A percentile compares a stretch with the other conserved stretches of the same genome.
These are phyloP conservation scores for Fragaria nilgerrensis DNA, from an alignment of 306 rosid genomes.

Conservation along the genomic window DNA sequence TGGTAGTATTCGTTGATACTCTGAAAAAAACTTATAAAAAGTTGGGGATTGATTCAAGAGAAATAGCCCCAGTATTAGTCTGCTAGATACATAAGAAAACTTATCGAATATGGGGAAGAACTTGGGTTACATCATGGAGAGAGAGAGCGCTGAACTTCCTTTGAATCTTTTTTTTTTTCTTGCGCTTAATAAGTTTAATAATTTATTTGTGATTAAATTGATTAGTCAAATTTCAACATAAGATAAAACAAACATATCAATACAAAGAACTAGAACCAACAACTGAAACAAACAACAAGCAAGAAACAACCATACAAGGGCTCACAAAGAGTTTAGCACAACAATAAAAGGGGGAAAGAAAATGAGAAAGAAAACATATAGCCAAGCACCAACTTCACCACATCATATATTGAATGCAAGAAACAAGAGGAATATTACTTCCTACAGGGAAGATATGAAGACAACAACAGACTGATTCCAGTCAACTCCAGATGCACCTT, in stretches of 20 bases:
- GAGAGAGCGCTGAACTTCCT: too few relatives aligned
- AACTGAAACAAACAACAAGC: neutral
- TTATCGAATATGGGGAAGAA: too few relatives aligned
- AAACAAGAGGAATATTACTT: neutral
- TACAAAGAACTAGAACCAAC: neutral
- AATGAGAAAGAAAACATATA: neutral
- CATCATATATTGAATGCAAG: neutral
- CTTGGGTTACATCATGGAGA: too few relatives aligned
- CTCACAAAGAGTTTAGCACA: neutral
- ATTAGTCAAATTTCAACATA: slow-evolving; percentile 18
- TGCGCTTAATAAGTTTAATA: too few relatives aligned
- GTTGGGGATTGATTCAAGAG: too few relatives aligned
- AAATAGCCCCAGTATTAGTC: too few relatives aligned
- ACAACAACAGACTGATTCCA: neutral
- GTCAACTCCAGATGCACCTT: neutral
- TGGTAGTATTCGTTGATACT: too few relatives aligned
- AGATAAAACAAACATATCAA: slow-evolving; percentile 8
- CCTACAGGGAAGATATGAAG: neutral
- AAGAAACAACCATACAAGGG: neutral
- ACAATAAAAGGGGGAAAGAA: neutral
- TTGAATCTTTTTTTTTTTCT: too few relatives aligned
- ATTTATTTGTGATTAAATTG: too few relatives aligned
- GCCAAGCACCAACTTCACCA: neutral
- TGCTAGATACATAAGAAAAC: too few relatives aligned
- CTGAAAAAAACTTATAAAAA: too few relatives aligned